Conservation (phyloP, 2,329 filamentous ascomycete species). For the Aaosphaeria pasadenensis region DNA sequence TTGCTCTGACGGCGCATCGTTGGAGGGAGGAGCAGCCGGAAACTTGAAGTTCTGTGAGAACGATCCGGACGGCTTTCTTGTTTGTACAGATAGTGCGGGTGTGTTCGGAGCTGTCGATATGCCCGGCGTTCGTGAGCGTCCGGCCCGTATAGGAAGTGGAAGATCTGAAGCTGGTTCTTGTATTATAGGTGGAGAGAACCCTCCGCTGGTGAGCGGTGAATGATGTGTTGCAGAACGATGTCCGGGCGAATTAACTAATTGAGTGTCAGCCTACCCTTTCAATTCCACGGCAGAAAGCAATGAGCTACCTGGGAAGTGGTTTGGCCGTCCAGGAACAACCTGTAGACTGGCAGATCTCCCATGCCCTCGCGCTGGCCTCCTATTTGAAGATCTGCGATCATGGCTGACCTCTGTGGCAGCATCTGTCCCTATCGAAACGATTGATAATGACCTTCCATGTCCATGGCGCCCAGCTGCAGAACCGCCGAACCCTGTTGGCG, state of each 20-base stretch:
- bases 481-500: constrained; percentile 21
- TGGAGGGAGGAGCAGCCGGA: constrained; percentile 43
- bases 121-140: constrained; percentile 23
- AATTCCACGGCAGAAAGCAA: not conserved
- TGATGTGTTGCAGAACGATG: constrained; percentile 35
- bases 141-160: constrained; percentile 26
- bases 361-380: constrained; percentile 62
- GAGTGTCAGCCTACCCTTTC: constrained; percentile 11
- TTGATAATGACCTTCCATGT: constrained; percentile 48
- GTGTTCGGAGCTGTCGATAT: constrained; percentile 39
- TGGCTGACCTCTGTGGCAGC: constrained; percentile 27
- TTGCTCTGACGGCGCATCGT: not conserved
- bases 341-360: constrained; percentile 79
- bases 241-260: constrained; percentile 26
- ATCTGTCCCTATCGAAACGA: constrained; percentile 49
- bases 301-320: constrained; percentile 28
- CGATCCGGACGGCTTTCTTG: constrained; percentile 39
- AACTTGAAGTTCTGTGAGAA: constrained; percentile 56
- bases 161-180: constrained; percentile 24
- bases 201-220: constrained; percentile 42
- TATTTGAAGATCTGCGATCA: constrained; percentile 20
- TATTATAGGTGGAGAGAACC: constrained; percentile 33
- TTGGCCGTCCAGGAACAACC: constrained; percentile 53
- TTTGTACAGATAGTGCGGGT: constrained; percentile 35
- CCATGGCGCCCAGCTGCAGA: constrained; percentile 18